Base-by-base conservation (phyloP, 257 asterid species). In the Solanum lycopersicoides region DNA sequence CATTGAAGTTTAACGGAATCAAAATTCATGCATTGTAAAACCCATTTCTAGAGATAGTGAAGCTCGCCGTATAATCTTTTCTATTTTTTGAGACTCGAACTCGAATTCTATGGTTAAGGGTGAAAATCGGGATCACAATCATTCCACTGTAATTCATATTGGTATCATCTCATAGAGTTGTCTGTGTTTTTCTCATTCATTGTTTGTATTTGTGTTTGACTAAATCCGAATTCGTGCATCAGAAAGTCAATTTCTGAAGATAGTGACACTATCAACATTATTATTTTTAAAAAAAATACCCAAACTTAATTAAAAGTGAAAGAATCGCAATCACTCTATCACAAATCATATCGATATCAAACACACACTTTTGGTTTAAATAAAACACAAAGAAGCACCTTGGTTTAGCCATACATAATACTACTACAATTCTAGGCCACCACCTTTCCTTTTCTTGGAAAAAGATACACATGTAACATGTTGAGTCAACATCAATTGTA, bases 81-180 rank as follows among this genome's bases (percentile, higher is more conserved):
- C 0, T 1, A 65, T 65, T 65, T 4, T 25, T 0, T 1, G 35
- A 65, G 6, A 7, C 21, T 6, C 21, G 2, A 68, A 68, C 1
- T 0, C 3, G 1, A 68, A 9, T 30, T 15, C 2, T 25, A 0
- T 25, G 15, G 0, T 25, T 66, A 1, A 66, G 18, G 0, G 4
- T 25, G 9, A 12, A 66, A 9, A 20, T 56, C 1, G 18, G 4
- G 18, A 66, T n/a, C 34, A 11, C 34, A 11, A n/a, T 12, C 39
- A 65, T 2, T 34, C 4, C 72, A 65, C 8, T 13, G 5, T 13
- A 25, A 6, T 10, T 4, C 9, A 66, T 66, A 30, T n/a, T 21
- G 34, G 72, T 28, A 30, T 69, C 76, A 15, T 2, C 6, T 11
- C 39, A 69, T 30, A 7, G 18, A 14, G 6, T 30, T 37, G 6